Evolutionary conservation across 257 asterid species (phyloP).

Genomic region (Jasminum sambac): DNA sequence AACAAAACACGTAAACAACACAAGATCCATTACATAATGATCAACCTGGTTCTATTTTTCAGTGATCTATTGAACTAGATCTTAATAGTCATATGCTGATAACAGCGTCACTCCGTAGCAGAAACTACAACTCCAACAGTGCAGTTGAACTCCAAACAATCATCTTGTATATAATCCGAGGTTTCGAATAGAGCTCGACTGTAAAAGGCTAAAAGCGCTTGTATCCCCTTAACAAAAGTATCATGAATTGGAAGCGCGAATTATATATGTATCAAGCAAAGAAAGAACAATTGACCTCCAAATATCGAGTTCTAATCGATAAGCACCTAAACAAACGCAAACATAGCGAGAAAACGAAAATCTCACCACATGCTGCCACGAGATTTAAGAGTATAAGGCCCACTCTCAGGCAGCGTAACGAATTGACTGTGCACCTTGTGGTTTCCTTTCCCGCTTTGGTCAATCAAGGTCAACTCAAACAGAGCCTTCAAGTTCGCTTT

Average conservation of each 20-base stretch:
- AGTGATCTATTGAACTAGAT: no score
- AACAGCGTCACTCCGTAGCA: constrained; percentile 76
- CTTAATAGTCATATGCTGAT: no score
- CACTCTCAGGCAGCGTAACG: constrained; percentile 74
- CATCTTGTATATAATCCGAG: constrained; percentile 95
- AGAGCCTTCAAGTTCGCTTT: constrained; percentile 78
- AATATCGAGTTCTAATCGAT: neutral
- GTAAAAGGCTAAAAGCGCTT: constrained; percentile 88
- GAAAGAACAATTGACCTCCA: neutral
- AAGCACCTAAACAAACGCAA: neutral
- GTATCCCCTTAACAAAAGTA: constrained; percentile 70
- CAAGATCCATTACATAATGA: no score
- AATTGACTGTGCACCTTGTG: constrained; percentile 88
- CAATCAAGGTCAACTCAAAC: constrained; percentile 76
- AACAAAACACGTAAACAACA: no score
- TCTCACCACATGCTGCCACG: constrained; percentile 84
- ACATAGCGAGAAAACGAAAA: neutral
- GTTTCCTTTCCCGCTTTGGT: constrained; percentile 86
- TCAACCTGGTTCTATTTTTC: no score
- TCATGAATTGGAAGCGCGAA: neutral
- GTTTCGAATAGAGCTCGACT: constrained; percentile 81
- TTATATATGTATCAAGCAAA: neutral
- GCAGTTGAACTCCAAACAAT: constrained; percentile 95
- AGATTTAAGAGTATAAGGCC: constrained; percentile 69
- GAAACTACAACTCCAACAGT: constrained; percentile 98